Conservation (phyloP, 768 basidiomycete species). For the Cystobasidium tubakii region DNA sequence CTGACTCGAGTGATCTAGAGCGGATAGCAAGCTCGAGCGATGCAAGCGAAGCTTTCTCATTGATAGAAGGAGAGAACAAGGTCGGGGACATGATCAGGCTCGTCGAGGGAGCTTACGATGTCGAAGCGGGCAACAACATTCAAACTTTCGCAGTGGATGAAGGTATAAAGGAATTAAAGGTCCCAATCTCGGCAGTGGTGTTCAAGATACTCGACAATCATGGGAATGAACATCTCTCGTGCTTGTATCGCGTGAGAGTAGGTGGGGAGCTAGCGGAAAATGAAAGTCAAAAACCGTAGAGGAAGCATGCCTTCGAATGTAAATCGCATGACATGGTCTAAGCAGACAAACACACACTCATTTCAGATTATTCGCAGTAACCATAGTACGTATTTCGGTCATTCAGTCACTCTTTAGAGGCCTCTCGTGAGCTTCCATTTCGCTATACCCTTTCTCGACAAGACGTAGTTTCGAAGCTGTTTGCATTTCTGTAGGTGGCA, state of each 20-base stretch:
- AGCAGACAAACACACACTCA: too few species aligned
- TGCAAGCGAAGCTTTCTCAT: constrained; percentile 50
- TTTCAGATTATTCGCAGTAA: too few species aligned
- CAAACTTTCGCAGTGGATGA: constrained; percentile 73
- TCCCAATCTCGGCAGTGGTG: constrained; percentile 80
- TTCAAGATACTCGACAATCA: constrained; percentile 77
- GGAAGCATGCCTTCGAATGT: background rate
- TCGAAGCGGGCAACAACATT: constrained; percentile 56
- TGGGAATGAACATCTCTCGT: constrained; percentile 76
- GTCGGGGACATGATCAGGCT: constrained; percentile 56
- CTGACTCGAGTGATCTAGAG: constrained; percentile 63
- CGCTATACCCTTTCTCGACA: too few species aligned
- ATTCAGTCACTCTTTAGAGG: too few species aligned
- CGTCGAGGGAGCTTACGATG: constrained; percentile 64
- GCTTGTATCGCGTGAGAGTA: constrained; percentile 56
- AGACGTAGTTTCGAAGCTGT: too few species aligned
- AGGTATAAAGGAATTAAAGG: constrained; percentile 62
- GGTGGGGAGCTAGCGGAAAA: constrained; percentile 12
- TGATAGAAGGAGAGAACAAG: constrained; percentile 23
- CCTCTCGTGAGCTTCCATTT: too few species aligned
- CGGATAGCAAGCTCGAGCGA: constrained; percentile 48
- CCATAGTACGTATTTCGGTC: too few species aligned
- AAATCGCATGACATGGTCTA: too few species aligned
- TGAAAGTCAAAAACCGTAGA: background rate
- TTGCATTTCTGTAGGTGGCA: too few species aligned